Percentiles rank a stretch among this genome's conserved stretches.
Evolutionary conservation across 2,329 filamentous ascomycete genomes (phyloP).

Genomic region (Trichoderma sp.): DNA sequence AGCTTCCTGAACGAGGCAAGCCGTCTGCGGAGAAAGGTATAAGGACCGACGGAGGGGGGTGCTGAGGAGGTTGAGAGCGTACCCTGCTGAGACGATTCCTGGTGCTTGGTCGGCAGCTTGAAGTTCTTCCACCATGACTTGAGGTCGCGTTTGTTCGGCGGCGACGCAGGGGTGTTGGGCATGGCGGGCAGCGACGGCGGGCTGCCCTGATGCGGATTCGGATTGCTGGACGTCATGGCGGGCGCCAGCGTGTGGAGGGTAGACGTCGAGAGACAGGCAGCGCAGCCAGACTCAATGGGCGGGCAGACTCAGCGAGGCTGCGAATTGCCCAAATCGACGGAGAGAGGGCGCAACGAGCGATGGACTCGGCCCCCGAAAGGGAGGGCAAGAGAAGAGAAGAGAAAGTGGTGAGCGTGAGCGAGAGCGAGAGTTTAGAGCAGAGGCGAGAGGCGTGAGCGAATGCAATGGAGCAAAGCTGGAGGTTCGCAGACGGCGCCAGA

Average conservation of each 20-base stretch:
- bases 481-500: conserved; percentile 6
- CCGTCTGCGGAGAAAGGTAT: conserved; percentile 20
- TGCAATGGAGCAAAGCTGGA: background rate
- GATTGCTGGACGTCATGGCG: conserved; percentile 45
- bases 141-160: conserved; percentile 83
- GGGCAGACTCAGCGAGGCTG: conserved; percentile 6
- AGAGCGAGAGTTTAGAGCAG: background rate
- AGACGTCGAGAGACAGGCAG: conserved; percentile 2
- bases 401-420: background rate
- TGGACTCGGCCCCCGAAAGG: conserved; percentile 9
- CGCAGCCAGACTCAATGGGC: conserved; percentile 17
- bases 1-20: conserved; percentile 17
- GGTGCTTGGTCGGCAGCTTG: conserved; percentile 67
- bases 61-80: background rate
- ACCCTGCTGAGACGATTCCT: conserved; percentile 58
- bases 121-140: conserved; percentile 98
- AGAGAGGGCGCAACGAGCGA: conserved; percentile 11
- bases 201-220: conserved; percentile 41
- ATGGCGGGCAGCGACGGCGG: conserved; percentile 36
- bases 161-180: conserved; percentile 60
- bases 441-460: background rate
- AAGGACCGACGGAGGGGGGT: conserved; percentile 11
- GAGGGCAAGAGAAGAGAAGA: background rate
- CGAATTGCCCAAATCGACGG: background rate
- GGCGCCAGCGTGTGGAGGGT: conserved; percentile 1